phyloP scores from a whole-genome alignment of 208 protist species.

The Wallacemonas sp. region DNA sequence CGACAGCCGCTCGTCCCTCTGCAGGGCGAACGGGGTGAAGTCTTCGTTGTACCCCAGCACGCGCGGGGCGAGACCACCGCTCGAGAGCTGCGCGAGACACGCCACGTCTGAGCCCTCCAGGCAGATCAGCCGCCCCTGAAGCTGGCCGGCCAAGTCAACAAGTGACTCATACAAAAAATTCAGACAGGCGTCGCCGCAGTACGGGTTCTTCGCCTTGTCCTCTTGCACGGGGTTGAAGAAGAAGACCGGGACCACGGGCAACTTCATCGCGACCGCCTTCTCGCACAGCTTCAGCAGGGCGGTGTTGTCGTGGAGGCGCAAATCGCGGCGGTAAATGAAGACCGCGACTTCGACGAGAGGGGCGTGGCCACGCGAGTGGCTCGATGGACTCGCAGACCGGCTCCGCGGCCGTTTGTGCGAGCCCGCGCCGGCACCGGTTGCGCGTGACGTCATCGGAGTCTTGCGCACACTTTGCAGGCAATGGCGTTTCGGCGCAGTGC shows the following conservation, averaged over 20 bases:
- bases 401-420: conserved; percentile 30
- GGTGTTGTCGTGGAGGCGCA: conserved; percentile 73
- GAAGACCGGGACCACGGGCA: conserved; percentile 63
- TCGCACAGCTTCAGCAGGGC: conserved; percentile 46
- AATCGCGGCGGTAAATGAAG: conserved; percentile 77
- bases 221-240: conserved; percentile 80
- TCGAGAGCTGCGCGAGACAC: conserved; percentile 43
- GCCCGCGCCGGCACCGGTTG: background rate
- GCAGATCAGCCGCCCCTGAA: conserved; percentile 58
- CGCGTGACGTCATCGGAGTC: too few species aligned
- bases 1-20: conserved; percentile 47
- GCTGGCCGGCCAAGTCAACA: conserved; percentile 54
- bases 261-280: conserved; percentile 18
- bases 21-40: conserved; percentile 69
- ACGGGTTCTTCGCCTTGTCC: conserved; percentile 56
- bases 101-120: conserved; percentile 55
- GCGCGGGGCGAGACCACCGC: conserved; percentile 43
- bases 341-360: conserved; percentile 41
- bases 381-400: conserved; percentile 11
- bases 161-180: conserved; percentile 75
- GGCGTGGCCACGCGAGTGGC: conserved; percentile 21
- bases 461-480: too few species aligned
- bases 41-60: conserved; percentile 74
- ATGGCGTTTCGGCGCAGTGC: background rate
- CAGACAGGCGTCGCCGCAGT: conserved; percentile 71